Percentiles rank a stretch among this genome's conserved stretches.
These are phyloP conservation scores for Colletotrichum coccodes DNA, from an alignment of 2,329 filamentous ascomycete genomes.

Conservation along the genomic window DNA sequence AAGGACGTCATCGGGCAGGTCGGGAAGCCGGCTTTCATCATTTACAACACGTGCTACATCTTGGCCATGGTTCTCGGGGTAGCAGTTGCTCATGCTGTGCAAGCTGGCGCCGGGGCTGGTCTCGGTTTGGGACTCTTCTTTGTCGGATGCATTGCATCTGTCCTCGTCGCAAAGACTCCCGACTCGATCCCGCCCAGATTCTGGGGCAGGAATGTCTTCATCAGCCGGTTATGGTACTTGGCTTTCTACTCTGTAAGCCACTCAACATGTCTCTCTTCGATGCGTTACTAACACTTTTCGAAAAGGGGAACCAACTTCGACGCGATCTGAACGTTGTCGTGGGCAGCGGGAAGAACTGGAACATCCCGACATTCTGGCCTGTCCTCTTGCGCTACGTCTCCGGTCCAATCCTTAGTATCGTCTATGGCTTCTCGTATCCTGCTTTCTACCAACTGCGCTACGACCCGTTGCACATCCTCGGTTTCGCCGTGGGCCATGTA, in stretches of 20 bases:
- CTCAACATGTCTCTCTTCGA: neutral
- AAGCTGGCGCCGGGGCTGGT: slow-evolving; percentile 56
- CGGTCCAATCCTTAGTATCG: slow-evolving; percentile 59
- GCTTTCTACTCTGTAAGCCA: slow-evolving; percentile 65
- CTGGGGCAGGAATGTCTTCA: slow-evolving; percentile 49
- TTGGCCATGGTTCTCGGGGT: slow-evolving; percentile 63
- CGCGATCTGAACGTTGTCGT: slow-evolving; percentile 65
- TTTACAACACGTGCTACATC: slow-evolving; percentile 63
- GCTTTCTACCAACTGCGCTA: slow-evolving; percentile 57
- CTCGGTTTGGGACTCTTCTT: slow-evolving; percentile 64
- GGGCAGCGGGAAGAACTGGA: slow-evolving; percentile 65
- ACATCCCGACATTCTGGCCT: slow-evolving; percentile 61
- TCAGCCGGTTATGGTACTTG: slow-evolving; percentile 61
- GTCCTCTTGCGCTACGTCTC: slow-evolving; percentile 60
- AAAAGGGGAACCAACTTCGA: slow-evolving; percentile 65
- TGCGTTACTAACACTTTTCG: neutral
- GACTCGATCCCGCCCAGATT: slow-evolving; percentile 50
- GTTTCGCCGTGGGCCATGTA: slow-evolving; percentile 58
- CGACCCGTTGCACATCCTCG: slow-evolving; percentile 61
- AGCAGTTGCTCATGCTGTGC: slow-evolving; percentile 57
- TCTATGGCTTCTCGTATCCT: slow-evolving; percentile 63
- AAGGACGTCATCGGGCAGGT: slow-evolving; percentile 56
- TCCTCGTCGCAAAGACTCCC: slow-evolving; percentile 54
- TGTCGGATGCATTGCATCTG: slow-evolving; percentile 48
- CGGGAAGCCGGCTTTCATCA: slow-evolving; percentile 52